These are phyloP conservation scores for Juglanconis sp. DNA, from an alignment of 2,329 filamentous ascomycete genomes.

Conservation along the genomic window DNA sequence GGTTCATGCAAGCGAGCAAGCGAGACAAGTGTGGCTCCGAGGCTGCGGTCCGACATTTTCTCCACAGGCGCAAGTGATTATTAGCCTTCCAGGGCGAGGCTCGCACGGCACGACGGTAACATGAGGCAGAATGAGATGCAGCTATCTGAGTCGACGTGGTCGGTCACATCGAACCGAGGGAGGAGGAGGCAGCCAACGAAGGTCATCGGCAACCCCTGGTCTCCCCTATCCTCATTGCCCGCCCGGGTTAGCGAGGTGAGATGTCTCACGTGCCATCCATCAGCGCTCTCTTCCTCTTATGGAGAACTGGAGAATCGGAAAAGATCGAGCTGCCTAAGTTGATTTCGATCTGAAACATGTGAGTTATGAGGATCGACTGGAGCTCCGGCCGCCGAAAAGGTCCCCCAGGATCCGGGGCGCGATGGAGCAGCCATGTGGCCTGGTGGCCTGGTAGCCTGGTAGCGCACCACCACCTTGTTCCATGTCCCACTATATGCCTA, in stretches of 20 bases:
- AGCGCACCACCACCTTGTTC: neutral
- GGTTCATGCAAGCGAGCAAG: neutral
- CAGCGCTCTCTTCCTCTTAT: neutral
- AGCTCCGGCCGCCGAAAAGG: neutral
- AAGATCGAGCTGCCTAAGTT: slow-evolving; percentile 12
- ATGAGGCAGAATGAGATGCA: neutral
- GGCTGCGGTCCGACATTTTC: neutral
- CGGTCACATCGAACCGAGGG: neutral
- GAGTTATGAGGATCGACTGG: slow-evolving; percentile 17
- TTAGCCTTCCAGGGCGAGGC: too few relatives aligned
- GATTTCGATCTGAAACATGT: slow-evolving; percentile 15
- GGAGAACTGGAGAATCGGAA: neutral
- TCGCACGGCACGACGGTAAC: neutral
- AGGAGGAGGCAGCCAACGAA: slow-evolving; percentile 9
- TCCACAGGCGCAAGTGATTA: neutral
- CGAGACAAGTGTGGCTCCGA: neutral
- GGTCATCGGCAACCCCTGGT: neutral
- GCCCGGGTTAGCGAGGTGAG: slow-evolving; percentile 5
- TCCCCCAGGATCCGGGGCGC: slow-evolving; percentile 1
- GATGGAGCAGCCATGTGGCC: neutral
- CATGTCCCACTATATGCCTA: too few relatives aligned
- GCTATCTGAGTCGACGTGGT: neutral
- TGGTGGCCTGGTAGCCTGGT: neutral
- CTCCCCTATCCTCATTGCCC: neutral
- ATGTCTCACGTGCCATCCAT: slow-evolving; percentile 4